phyloP scores from a whole-genome alignment of 192 early-diverging fungal genomes.

The Coemansia sp. region DNA sequence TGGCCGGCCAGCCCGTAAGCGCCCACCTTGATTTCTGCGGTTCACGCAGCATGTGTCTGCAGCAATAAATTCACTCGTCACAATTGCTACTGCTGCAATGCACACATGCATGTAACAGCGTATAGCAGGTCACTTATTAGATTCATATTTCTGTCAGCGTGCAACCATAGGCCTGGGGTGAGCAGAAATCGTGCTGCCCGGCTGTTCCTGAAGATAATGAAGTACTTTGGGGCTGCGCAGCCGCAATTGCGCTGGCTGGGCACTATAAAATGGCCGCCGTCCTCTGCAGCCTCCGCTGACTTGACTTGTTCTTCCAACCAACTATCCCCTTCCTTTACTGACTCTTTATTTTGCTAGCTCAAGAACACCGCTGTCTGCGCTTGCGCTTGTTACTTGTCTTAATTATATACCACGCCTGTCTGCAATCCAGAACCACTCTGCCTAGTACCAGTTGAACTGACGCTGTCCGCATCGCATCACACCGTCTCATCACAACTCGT shows the following conservation, averaged over 20 bases:
- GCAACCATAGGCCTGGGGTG: slow-evolving; percentile 5
- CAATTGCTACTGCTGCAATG: slow-evolving; percentile 17
- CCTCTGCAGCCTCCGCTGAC: background rate
- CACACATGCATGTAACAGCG: slow-evolving; percentile 22
- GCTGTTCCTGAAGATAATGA: background rate
- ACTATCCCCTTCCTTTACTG: background rate
- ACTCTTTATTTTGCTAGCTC: background rate
- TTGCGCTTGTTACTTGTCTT: background rate
- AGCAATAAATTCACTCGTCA: slow-evolving; percentile 10
- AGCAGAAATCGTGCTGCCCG: background rate
- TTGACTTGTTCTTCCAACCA: background rate
- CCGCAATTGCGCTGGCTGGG: background rate
- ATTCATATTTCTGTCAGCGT: slow-evolving; percentile 17
- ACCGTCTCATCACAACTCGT: background rate
- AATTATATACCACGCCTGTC: background rate
- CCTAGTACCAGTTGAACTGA: background rate
- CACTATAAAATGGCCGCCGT: slow-evolving; percentile 6
- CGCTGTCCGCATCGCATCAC: background rate
- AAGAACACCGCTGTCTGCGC: background rate
- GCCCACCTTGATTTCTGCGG: slow-evolving; percentile 7
- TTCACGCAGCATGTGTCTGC: background rate
- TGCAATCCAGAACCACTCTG: background rate
- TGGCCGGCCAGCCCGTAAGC: background rate
- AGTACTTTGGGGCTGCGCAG: background rate
- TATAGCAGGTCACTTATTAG: slow-evolving; percentile 19